Conservation (phyloP, 148 eudicot genomes). For the Fagopyrum esculentum region DNA sequence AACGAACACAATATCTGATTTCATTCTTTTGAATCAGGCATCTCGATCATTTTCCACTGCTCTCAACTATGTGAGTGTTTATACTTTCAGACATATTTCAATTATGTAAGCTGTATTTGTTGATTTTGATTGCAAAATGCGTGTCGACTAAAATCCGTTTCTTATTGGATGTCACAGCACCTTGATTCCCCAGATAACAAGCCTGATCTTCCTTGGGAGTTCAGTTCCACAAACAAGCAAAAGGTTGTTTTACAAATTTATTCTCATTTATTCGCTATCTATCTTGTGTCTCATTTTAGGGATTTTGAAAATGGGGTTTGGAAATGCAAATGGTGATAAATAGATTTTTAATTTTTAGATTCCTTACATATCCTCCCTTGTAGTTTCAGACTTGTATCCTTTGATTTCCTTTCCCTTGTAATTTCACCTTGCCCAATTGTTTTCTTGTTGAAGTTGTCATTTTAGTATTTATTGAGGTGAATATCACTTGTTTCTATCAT, state of each 20-base stretch:
- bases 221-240: constrained; percentile 43
- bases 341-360: neutral
- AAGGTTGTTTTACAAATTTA: constrained; percentile 35
- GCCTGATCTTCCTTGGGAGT: constrained; percentile 73
- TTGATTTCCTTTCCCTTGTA: neutral
- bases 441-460: neutral
- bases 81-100: neutral
- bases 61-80: constrained; percentile 72
- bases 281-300: neutral
- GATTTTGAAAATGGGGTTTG: neutral
- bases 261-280: neutral
- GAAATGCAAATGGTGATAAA: neutral
- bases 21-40: constrained; percentile 30
- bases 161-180: constrained; percentile 40
- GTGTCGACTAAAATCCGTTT: neutral
- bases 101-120: neutral
- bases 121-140: constrained; percentile 7
- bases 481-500: neutral
- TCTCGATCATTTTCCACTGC: constrained; percentile 83
- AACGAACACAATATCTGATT: neutral
- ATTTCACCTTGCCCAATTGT: neutral
- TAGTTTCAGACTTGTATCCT: neutral
- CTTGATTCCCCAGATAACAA: constrained; percentile 83
- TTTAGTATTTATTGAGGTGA: neutral
- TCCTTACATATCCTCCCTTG: neutral